Evolutionary conservation across 1,284 basidiomycete genomes (phyloP).

Genomic region (Phellinidium pouzarii): DNA sequence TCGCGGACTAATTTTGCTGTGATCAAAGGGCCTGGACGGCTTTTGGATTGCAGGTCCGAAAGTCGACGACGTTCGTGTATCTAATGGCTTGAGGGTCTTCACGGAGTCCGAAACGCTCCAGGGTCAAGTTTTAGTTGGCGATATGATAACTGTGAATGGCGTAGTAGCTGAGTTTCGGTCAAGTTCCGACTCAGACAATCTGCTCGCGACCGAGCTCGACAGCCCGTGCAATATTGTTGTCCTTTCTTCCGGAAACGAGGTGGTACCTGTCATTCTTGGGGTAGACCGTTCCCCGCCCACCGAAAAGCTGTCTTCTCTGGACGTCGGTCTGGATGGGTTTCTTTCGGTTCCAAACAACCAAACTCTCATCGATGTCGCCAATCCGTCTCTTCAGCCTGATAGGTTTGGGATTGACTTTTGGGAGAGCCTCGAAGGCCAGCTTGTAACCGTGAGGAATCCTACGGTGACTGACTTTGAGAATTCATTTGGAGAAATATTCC

Average conservation of each 20-base stretch:
- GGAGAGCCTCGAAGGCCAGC: conserved; percentile 54
- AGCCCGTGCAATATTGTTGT: conserved; percentile 39
- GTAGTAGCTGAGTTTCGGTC: conserved; percentile 47
- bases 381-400: conserved; percentile 43
- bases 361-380: conserved; percentile 39
- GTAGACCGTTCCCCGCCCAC: conserved; percentile 49
- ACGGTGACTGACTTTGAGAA: conserved; percentile 46
- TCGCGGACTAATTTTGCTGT: not conserved
- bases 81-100: conserved; percentile 49
- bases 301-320: conserved; percentile 41
- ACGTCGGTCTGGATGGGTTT: conserved; percentile 47
- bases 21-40: conserved; percentile 38
- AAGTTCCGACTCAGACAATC: conserved; percentile 34
- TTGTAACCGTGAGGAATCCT: conserved; percentile 50
- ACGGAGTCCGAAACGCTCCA: conserved; percentile 34
- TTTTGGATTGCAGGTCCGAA: conserved; percentile 47
- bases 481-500: conserved; percentile 53
- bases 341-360: conserved; percentile 50
- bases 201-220: conserved; percentile 44
- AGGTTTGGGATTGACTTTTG: conserved; percentile 57
- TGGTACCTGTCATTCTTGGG: conserved; percentile 47
- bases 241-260: conserved; percentile 40
- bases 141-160: conserved; percentile 42
- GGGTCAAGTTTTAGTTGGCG: conserved; percentile 39
- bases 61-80: conserved; percentile 39